phyloP scores from a whole-genome alignment of 1,284 basidiomycete genomes.

The Fomitopsis palustris region DNA sequence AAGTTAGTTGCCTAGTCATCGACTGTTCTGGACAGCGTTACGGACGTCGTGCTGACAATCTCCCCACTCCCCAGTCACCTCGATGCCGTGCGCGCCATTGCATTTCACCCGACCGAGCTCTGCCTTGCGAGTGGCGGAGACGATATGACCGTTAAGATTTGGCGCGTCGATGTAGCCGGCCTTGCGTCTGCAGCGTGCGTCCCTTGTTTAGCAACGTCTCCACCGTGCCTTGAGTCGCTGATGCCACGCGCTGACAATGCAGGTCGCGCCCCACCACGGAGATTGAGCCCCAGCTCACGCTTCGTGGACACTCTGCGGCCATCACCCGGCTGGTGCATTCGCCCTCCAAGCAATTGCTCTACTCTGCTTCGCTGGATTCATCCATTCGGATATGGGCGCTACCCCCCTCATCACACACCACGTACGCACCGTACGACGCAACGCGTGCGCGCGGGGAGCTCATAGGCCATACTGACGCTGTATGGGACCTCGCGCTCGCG shows the following conservation, averaged over 20 bases:
- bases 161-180: constrained; percentile 78
- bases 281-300: constrained; percentile 87
- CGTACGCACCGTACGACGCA: constrained; percentile 87
- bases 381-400: constrained; percentile 91
- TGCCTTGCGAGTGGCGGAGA: constrained; percentile 90
- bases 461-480: constrained; percentile 90
- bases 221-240: constrained; percentile 11
- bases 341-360: constrained; percentile 71
- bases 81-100: constrained; percentile 87
- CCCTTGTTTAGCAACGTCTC: constrained; percentile 10
- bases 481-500: constrained; percentile 89
- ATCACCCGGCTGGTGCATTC: constrained; percentile 90
- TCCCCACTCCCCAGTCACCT: constrained; percentile 71
- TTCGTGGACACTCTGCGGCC: constrained; percentile 90
- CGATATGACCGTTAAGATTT: constrained; percentile 95
- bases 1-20: constrained; percentile 56
- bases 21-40: constrained; percentile 9
- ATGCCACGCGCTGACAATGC: constrained; percentile 16
- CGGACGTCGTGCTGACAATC: constrained; percentile 19
- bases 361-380: constrained; percentile 91
- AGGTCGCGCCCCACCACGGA: constrained; percentile 71
- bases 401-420: constrained; percentile 69
- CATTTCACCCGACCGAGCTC: constrained; percentile 83
- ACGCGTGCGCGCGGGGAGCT: constrained; percentile 75
- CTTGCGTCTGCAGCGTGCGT: constrained; percentile 72